Evolutionary conservation across 2,329 filamentous ascomycete species (phyloP).

Genomic region (Mycogone perniciosa): DNA sequence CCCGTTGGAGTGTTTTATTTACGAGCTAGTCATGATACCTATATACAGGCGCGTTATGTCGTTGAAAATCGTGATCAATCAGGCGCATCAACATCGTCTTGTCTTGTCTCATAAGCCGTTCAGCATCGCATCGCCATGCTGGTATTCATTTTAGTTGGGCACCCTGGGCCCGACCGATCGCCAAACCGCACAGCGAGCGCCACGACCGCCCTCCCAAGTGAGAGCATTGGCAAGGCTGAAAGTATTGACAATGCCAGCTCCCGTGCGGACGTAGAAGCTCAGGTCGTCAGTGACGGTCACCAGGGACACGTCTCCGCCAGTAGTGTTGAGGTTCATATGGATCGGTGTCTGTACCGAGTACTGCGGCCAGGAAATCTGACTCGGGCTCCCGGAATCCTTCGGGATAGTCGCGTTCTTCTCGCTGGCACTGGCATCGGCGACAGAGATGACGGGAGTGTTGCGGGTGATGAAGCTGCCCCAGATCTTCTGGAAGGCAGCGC

Average conservation of each 20-base stretch:
- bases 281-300: slow-evolving; percentile 21
- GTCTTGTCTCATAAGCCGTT: too few relatives aligned
- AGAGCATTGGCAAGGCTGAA: slow-evolving; percentile 37
- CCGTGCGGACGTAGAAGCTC: slow-evolving; percentile 18
- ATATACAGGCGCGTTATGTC: too few relatives aligned
- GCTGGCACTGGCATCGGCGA: slow-evolving; percentile 19
- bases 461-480: slow-evolving; percentile 42
- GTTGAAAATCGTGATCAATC: too few relatives aligned
- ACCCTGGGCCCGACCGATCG: slow-evolving; percentile 7
- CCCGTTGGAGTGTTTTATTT: too few relatives aligned
- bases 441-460: slow-evolving; percentile 34
- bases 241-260: slow-evolving; percentile 26
- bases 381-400: slow-evolving; percentile 18
- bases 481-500: slow-evolving; percentile 34
- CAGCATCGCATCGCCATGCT: background rate
- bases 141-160: background rate
- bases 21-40: too few relatives aligned
- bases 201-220: slow-evolving; percentile 42
- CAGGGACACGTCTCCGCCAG: slow-evolving; percentile 28
- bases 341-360: slow-evolving; percentile 26
- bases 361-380: slow-evolving; percentile 27
- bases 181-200: slow-evolving; percentile 42
- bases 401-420: slow-evolving; percentile 22
- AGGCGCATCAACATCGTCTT: too few relatives aligned
- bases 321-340: slow-evolving; percentile 42